A percentile compares a stretch with the other conserved stretches of the same genome.
Conservation (phyloP, 345 rosid species). For the Passiflora organensis region DNA sequence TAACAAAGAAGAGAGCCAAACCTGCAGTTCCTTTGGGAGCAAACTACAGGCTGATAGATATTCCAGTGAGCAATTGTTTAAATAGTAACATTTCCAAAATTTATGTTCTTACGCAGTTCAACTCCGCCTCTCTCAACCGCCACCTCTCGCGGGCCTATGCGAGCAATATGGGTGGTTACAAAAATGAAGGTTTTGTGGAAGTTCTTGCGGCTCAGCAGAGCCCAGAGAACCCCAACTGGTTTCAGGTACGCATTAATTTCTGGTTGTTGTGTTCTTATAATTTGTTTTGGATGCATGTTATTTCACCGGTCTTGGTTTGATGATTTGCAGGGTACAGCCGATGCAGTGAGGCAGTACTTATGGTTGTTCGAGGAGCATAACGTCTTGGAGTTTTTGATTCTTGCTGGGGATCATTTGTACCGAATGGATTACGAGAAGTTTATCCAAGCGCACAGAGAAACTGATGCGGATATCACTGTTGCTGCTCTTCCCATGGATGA, state of each 20-base stretch:
- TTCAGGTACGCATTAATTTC: slow-evolving; percentile 48
- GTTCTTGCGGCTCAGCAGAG: slow-evolving; percentile 98
- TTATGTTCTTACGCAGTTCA: slow-evolving; percentile 94
- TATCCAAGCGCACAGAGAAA: slow-evolving; percentile 93
- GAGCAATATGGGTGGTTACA: slow-evolving; percentile 94
- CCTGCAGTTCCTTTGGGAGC: slow-evolving; percentile 97
- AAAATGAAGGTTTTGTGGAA: slow-evolving; percentile 98
- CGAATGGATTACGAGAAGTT: slow-evolving; percentile 96
- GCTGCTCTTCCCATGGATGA: slow-evolving; percentile 99
- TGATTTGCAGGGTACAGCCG: slow-evolving; percentile 80
- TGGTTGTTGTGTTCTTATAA: neutral
- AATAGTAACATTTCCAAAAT: slow-evolving; percentile 89
- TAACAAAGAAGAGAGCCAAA: slow-evolving; percentile 94
- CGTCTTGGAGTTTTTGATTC: slow-evolving; percentile 82
- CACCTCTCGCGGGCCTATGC: slow-evolving; percentile 94
- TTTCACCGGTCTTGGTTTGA: slow-evolving; percentile 2
- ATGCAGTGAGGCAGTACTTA: slow-evolving; percentile 93
- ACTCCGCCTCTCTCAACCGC: slow-evolving; percentile 92
- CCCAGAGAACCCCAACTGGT: slow-evolving; percentile 97
- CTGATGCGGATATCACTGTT: slow-evolving; percentile 95
- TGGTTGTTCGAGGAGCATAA: slow-evolving; percentile 98
- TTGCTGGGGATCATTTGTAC: slow-evolving; percentile 96
- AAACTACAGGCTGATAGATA: slow-evolving; percentile 85
- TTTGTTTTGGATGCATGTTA: neutral
- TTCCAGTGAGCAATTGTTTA: slow-evolving; percentile 94